phyloP scores from a whole-genome alignment of 495 filamentous ascomycete genomes.

The Penicillium steckii region DNA sequence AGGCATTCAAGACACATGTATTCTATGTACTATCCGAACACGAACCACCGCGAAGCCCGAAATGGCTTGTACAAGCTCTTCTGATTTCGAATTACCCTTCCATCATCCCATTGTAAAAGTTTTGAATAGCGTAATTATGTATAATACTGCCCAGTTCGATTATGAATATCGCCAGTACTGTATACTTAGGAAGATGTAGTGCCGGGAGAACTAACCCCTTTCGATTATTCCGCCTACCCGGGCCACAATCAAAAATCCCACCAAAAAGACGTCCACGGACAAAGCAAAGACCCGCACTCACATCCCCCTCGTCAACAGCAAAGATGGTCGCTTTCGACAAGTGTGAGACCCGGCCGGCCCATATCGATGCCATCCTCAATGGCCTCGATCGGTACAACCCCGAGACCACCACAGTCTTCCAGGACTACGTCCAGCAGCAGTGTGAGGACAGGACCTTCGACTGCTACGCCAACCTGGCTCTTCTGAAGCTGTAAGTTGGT shows the following conservation, averaged over 20 bases:
- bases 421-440: slow-evolving; percentile 92
- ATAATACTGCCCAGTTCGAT: neutral
- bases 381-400: slow-evolving; percentile 98
- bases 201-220: slow-evolving; percentile 28
- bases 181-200: slow-evolving; percentile 14
- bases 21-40: slow-evolving; percentile 30
- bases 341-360: slow-evolving; percentile 69
- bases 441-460: slow-evolving; percentile 94
- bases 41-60: neutral
- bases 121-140: no score
- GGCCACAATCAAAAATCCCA: slow-evolving; percentile 46
- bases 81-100: neutral
- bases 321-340: slow-evolving; percentile 56
- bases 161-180: neutral
- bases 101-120: no score
- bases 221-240: slow-evolving; percentile 18
- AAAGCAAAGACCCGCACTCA: slow-evolving; percentile 30
- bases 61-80: slow-evolving; percentile 1
- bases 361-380: slow-evolving; percentile 86
- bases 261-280: slow-evolving; percentile 31
- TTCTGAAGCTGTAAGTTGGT: slow-evolving; percentile 91
- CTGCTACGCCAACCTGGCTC: slow-evolving; percentile 90
- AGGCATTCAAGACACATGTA: slow-evolving; percentile 29
- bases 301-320: slow-evolving; percentile 23
- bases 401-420: slow-evolving; percentile 89